Conservation (phyloP, 148 eudicot species). For the Cornus controversa region DNA sequence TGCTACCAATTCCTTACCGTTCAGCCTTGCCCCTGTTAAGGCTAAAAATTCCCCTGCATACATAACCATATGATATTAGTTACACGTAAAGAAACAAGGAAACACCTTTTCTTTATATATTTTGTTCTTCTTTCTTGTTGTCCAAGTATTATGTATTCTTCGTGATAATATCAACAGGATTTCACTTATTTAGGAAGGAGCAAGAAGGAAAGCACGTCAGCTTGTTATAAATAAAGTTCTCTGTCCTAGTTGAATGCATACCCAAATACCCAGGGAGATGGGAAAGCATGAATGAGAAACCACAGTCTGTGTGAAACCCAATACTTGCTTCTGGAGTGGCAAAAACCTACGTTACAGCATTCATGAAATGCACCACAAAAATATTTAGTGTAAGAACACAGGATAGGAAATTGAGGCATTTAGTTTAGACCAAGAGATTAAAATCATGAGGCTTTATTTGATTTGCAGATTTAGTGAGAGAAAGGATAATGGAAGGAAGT, state of each 20-base stretch:
- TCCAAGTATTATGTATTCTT: neutral
- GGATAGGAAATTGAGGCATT: neutral
- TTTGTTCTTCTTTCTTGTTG: neutral
- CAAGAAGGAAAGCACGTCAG: neutral
- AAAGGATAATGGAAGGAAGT: too few relatives aligned
- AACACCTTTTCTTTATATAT: neutral
- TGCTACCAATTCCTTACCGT: constrained; percentile 76
- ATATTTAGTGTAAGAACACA: neutral
- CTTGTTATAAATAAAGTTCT: neutral
- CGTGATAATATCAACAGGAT: neutral
- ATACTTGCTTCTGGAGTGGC: constrained; percentile 96
- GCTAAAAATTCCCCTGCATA: constrained; percentile 85
- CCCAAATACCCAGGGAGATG: constrained; percentile 88
- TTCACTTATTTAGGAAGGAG: neutral
- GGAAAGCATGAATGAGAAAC: constrained; percentile 85
- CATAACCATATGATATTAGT: constrained; percentile 13
- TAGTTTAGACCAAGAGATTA: neutral
- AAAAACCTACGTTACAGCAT: constrained; percentile 46
- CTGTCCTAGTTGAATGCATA: constrained; percentile 25
- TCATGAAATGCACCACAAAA: neutral
- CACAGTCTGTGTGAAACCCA: constrained; percentile 90
- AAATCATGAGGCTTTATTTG: neutral
- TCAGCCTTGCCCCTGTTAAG: constrained; percentile 87
- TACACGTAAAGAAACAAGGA: constrained; percentile 6
- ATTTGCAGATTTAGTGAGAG: neutral